Conservation (phyloP, 2,329 filamentous ascomycete genomes). For the Claviceps sp. region DNA sequence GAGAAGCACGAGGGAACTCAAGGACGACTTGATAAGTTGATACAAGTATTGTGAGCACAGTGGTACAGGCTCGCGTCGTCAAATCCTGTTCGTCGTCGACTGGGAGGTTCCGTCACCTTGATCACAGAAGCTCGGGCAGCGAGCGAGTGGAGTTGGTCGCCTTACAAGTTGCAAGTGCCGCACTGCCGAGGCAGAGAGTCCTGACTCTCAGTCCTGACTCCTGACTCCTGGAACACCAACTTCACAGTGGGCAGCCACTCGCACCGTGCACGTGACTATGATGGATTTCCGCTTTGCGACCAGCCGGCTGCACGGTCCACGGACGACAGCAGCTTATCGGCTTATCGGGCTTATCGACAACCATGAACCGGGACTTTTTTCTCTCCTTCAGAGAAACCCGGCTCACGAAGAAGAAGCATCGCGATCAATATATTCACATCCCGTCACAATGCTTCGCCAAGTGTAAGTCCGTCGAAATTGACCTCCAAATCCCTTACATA, state of each 20-base stretch:
- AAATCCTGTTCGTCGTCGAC: neutral
- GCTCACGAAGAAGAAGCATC: neutral
- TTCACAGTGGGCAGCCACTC: no score
- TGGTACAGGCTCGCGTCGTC: neutral
- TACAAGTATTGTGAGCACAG: neutral
- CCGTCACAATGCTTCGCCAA: conserved; percentile 33
- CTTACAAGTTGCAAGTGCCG: no score
- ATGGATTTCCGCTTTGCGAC: no score
- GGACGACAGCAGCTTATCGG: no score
- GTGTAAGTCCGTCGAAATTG: conserved; percentile 21
- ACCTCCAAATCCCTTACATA: no score
- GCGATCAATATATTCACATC: neutral
- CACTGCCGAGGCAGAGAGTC: no score
- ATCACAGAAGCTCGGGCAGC: no score
- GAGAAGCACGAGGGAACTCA: neutral
- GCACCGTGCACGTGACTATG: no score
- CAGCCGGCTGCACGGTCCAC: no score
- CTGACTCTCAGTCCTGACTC: no score
- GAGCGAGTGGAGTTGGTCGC: no score
- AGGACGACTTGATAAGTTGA: neutral
- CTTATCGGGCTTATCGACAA: conserved; percentile 20
- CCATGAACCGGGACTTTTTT: neutral
- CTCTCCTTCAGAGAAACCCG: conserved; percentile 10
- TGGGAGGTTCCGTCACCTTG: neutral
- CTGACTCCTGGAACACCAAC: no score